Base-by-base conservation (phyloP, 352 stramenopile genomes). In the Nothophytophthora sp. region DNA sequence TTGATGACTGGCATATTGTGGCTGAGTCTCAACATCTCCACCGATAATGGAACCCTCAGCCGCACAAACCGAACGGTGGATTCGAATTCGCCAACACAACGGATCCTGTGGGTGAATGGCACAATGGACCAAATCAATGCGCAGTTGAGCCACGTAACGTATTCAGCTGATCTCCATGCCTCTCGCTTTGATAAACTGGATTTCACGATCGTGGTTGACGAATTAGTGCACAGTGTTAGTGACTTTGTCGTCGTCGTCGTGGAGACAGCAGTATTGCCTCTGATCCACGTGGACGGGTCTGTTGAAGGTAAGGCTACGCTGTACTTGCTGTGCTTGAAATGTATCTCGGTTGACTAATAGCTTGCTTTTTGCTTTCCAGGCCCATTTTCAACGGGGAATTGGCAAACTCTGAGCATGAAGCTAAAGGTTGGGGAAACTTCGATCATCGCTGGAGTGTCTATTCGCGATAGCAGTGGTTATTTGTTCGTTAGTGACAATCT, bases 301-400 rank as follows among this genome's bases (percentile, higher is more conserved):
- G 38, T 63, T 11, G 63, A 73, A 70, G 63, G 59, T 48, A 56
- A 20, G 25, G 25, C 12, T 5, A 4, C 5, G 7, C 16, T 12
- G 16, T 25, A 10, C 16, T 40, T 25, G 15, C 6, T n/a, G n/a
- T n/a, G n/a, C n/a, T n/a, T n/a, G 19, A 24, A 15, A 32, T 20
- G 0, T 13, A 20, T 13, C 39, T 2, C 23, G n/a, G n/a, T 25
- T 20, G 4, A 23, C n/a, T 28, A 16, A 48, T 19, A 9, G 4
- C 13, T 23, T 27, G n/a, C n/a, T 48, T 10, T 32, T 48, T n/a
- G 6, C 16, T 48, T 35, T n/a, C 8, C 34, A 63, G 55, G 50
- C 4, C 63, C 59, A 7, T 53, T 73, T 18, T 47, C 33, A 4
- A 38, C 60, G 1, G 18, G 42, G n/a, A 37, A 50, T 23, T 73